Evolutionary conservation across 2,329 filamentous ascomycete species (phyloP), one percentile per base, ranked within the genome.

Genomic region (Ceratocystis alfenasii): DNA sequence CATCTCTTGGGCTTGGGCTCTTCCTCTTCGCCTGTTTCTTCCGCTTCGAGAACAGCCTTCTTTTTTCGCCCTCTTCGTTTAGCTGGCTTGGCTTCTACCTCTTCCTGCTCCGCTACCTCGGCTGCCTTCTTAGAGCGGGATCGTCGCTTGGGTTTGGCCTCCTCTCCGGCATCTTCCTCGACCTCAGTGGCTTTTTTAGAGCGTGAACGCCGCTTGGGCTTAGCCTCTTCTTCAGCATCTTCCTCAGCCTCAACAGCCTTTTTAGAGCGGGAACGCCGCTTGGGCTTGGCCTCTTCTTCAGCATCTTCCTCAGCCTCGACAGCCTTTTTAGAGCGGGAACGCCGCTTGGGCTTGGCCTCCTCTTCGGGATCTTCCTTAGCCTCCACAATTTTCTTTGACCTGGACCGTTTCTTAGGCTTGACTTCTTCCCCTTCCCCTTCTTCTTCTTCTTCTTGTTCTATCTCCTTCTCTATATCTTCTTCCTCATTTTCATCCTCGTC

Each of bases 51-150:
- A 5, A 1, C n/a, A 22, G 41, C 25, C 2, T 50, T 22, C 30
- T 59, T 53, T 45, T 64, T 64, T 8, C 33, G 53, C 25, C 41
- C 10, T 22, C 59, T 25, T 17, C 55, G 65, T 45, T 67, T 67
- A 17, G 64, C 61, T 20, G 45, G 61, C 17, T 30, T 57, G 20
- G 64, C 62, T n/a, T 50, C 53, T 17, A 33, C 44, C 1, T 33
- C 44, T 59, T 62, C 60, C 33, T 57, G 10, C 33, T 48, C 60
- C 25, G 48, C 61, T 25, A 5, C 44, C 8, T 62, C 65, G 2
- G 17, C 50, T 8, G 36, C 25, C 28, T 60, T 57, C 20, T 59
- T 48, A 12, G 33, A 33, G 17, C 50, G 61, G 7, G 33, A 6
- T 2, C 46, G 46, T 25, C 62, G 55, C 36, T 57, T 55, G 1